These are phyloP conservation scores for Parathielavia appendiculata DNA, from an alignment of 495 filamentous ascomycete species.

Conservation along the genomic window DNA sequence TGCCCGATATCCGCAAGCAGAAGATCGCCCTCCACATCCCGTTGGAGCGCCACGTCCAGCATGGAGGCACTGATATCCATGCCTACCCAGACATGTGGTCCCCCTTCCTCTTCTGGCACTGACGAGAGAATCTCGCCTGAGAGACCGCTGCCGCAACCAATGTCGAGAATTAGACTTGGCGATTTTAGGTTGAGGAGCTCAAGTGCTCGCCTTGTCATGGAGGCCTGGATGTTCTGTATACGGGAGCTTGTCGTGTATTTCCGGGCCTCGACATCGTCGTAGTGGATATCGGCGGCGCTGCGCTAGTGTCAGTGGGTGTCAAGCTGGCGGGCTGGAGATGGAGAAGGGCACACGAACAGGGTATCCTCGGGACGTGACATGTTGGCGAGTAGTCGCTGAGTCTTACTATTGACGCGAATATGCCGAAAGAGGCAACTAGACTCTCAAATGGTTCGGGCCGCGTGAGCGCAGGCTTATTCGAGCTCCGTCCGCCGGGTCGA, in stretches of 20 bases:
- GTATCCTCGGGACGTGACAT: constrained; percentile 97
- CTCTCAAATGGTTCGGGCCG: neutral
- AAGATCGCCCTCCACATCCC: constrained; percentile 88
- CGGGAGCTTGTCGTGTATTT: constrained; percentile 98
- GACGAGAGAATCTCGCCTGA: constrained; percentile 86
- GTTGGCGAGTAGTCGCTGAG: constrained; percentile 27
- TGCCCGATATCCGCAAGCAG: constrained; percentile 92
- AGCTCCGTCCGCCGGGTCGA: neutral
- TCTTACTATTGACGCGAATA: neutral
- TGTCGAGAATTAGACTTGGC: constrained; percentile 84
- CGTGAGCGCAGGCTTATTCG: too few relatives aligned
- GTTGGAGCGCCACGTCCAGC: constrained; percentile 85
- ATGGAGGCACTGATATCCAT: constrained; percentile 94
- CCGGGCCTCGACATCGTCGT: constrained; percentile 88
- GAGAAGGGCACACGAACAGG: constrained; percentile 49
- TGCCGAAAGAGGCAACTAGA: neutral
- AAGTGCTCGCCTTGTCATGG: constrained; percentile 90
- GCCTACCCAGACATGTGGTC: constrained; percentile 87
- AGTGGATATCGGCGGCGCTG: constrained; percentile 92
- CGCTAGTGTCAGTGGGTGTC: constrained; percentile 16
- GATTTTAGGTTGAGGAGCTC: constrained; percentile 75
- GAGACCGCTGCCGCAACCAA: constrained; percentile 93
- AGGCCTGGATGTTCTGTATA: constrained; percentile 88
- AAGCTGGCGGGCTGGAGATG: constrained; percentile 10
- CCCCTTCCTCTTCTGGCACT: constrained; percentile 59